Evolutionary conservation across 305 asterid genomes (phyloP).

Genomic region (Petunia hybrid): DNA sequence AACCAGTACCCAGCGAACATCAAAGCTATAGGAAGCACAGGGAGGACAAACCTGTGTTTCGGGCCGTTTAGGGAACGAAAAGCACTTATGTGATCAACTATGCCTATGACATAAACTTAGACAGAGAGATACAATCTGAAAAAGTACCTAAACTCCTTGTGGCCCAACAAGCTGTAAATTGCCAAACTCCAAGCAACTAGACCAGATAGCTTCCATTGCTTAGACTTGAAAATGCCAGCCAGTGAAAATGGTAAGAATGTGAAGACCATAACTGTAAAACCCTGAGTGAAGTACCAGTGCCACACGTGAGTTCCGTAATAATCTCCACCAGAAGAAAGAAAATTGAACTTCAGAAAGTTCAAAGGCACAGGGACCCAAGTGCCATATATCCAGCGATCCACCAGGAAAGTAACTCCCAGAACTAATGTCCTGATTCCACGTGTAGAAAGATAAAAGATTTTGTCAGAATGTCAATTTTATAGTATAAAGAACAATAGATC

Average conservation of each 20-base stretch:
- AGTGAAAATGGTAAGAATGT: constrained; percentile 76
- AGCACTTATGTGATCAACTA: background rate
- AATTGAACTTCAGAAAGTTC: constrained; percentile 88
- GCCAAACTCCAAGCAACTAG: constrained; percentile 87
- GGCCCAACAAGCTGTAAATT: constrained; percentile 88
- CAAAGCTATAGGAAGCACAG: constrained; percentile 91
- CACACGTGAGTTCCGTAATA: constrained; percentile 98
- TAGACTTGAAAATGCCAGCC: constrained; percentile 69
- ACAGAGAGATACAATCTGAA: constrained; percentile 5
- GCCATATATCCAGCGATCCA: constrained; percentile 87
- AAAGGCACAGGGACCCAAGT: constrained; percentile 92
- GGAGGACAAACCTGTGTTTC: constrained; percentile 89
- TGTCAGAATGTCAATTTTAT: constrained; percentile 12
- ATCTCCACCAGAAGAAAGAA: constrained; percentile 95
- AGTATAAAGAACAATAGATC: background rate
- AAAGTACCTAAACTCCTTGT: constrained; percentile 95
- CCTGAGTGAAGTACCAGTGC: constrained; percentile 99
- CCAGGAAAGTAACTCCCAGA: constrained; percentile 73
- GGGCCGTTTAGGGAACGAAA: constrained; percentile 55
- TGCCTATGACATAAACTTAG: background rate
- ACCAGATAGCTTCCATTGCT: constrained; percentile 80
- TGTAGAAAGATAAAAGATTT: constrained; percentile 27
- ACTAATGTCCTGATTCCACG: constrained; percentile 71
- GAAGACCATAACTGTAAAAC: constrained; percentile 90
- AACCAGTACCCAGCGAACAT: constrained; percentile 81